These are phyloP conservation scores for Verticillium longisporum DNA, from an alignment of 2,329 filamentous ascomycete species.

Conservation along the genomic window DNA sequence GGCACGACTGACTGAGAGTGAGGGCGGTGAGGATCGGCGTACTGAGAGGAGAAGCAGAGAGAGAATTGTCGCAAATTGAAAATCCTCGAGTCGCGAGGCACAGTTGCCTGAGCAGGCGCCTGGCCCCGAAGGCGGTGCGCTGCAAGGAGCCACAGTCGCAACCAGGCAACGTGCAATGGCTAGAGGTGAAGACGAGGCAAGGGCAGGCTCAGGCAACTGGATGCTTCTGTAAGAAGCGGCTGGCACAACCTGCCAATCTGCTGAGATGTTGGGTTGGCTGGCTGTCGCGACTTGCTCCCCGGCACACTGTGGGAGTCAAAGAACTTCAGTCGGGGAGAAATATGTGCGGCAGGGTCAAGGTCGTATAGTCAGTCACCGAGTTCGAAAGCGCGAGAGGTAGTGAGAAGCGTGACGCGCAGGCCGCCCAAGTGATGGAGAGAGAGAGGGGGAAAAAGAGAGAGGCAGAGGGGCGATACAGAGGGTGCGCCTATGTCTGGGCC, in stretches of 20 bases:
- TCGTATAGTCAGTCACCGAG: background rate
- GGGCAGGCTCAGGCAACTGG: background rate
- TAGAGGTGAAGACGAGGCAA: background rate
- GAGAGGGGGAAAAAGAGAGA: background rate
- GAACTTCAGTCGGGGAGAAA: background rate
- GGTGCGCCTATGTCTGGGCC: background rate
- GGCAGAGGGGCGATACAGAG: background rate
- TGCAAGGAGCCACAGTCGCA: background rate
- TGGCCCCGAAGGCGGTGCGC: background rate
- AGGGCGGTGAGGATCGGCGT: background rate
- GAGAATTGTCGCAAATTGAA: background rate
- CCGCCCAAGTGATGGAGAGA: background rate
- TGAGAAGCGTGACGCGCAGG: background rate
- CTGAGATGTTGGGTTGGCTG: background rate
- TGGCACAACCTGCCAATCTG: background rate
- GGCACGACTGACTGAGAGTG: background rate
- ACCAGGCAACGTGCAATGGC: background rate
- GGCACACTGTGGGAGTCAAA: background rate
- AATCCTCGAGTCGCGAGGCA: background rate
- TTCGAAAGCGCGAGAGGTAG: background rate
- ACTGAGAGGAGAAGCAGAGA: background rate
- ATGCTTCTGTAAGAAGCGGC: background rate
- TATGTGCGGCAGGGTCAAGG: background rate
- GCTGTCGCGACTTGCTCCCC: background rate
- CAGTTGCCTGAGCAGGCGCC: background rate